phyloP scores from a whole-genome alignment of 2,329 filamentous ascomycete species.

The Allantophomopsis lycopodina region DNA sequence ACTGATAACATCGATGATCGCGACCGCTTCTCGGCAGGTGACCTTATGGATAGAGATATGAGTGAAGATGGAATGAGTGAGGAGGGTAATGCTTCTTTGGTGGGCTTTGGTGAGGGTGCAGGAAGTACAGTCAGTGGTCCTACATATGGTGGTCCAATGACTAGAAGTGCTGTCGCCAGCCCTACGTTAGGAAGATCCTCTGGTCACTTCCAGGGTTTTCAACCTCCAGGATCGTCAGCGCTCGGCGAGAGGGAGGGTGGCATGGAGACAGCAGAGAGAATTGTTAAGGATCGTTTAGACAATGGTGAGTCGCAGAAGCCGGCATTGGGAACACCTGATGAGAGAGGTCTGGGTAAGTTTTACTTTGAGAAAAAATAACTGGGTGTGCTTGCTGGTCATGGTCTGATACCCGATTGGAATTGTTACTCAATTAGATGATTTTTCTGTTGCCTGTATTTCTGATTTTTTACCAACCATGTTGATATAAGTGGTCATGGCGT shows the following conservation, averaged over 20 bases:
- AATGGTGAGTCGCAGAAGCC: slow-evolving; percentile 26
- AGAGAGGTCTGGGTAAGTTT: slow-evolving; percentile 38
- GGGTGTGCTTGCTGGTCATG: neutral
- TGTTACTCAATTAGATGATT: too few species aligned
- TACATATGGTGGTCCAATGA: slow-evolving; percentile 42
- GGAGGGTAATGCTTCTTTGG: slow-evolving; percentile 69
- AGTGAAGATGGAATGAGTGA: slow-evolving; percentile 57
- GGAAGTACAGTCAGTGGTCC: slow-evolving; percentile 74
- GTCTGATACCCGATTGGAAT: too few species aligned
- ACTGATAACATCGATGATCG: slow-evolving; percentile 40
- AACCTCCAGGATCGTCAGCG: slow-evolving; percentile 13
- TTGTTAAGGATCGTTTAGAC: slow-evolving; percentile 45
- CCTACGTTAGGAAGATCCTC: slow-evolving; percentile 18
- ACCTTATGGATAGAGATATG: slow-evolving; percentile 30
- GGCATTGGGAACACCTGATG: slow-evolving; percentile 28
- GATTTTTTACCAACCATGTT: too few species aligned
- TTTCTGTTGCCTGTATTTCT: too few species aligned
- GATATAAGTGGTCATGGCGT: too few species aligned
- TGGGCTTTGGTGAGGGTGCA: slow-evolving; percentile 87
- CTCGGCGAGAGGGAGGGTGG: slow-evolving; percentile 6
- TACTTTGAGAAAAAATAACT: slow-evolving; percentile 39
- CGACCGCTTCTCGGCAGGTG: slow-evolving; percentile 20
- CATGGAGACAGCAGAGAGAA: slow-evolving; percentile 47
- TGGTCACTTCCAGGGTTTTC: slow-evolving; percentile 8
- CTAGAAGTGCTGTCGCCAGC: slow-evolving; percentile 22